Base-by-base conservation (phyloP, 177 flowering plant species). In the Vitis hybrid region DNA sequence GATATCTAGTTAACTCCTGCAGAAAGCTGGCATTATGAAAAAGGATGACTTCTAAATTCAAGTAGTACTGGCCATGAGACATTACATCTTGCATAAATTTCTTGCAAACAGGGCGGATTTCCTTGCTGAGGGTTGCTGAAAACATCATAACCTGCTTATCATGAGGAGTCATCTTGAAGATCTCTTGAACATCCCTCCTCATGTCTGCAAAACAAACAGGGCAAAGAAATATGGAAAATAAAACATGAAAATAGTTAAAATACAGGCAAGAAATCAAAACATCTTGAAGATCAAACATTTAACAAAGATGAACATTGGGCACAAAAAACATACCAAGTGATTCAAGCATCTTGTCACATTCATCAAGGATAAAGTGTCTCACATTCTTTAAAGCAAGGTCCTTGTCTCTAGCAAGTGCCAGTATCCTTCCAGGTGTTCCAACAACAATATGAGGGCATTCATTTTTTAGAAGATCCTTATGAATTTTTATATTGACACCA, bases 41-140 rank as follows among this genome's bases (percentile, higher is more conserved):
- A 84, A 68, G 72, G 71, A 70, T 63, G 72, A 80, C 79, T 73
- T 79, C 79, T 67, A 84, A 86, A 80, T 78, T 81, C 71, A 81
- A 89, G 76, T 49, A 77, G 73, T 63, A 74, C 81, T 82, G 90
- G 89, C 87, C 79, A 88, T 80, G 77, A 81, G 78, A 87, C 82
- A 90, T 91, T 95, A 95, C 99, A 90, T 95, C 99, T 95, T 93
- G 99, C 99, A 95, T 95, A 73, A 95, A 95, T 71, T 85, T 95
- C 87, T 95, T 91, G 97, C 99, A 95, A 54, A 95, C 98, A 11
- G 99, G 98, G 41, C 99, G 99, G 24, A 95, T 94, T 76, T 90
- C 97, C 80, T 94, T 93, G 93, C 97, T 93, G 56, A 93, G 94
- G 0, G 98, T 93, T 4, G 98, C 97, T 11, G 98, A 93, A 77